Base-by-base conservation (phyloP, 2,329 filamentous ascomycete species). In the Fusarium neocosmosporiellum region DNA sequence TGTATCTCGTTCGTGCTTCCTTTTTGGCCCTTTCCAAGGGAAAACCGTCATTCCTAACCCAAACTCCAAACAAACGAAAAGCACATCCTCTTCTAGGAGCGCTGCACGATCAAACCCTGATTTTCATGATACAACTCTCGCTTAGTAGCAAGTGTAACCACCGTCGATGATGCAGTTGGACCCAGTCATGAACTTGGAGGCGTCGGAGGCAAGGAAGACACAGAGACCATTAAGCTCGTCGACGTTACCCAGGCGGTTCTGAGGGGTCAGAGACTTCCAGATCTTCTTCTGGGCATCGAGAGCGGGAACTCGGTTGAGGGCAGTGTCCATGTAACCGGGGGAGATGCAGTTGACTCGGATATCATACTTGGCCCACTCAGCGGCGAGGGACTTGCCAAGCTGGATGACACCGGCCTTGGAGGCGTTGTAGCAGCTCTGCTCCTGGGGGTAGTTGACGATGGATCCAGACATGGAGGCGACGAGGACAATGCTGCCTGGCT, bases 261-360 rank as follows among this genome's bases (percentile, higher is more conserved):
- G 92, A 11, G 93, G 93, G 9, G 93, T 95, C 70, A 93, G 81
- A 39, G 88, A 89, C 77, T 89, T 90, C 93, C 93, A 95, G 82
- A 94, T 93, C 84, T 91, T 92, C 90, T 94, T 94, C 87, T 94
- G 92, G 55, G 91, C 92, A 72, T 95, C 92, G 22, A 95, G 90
- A 41, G 91, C 91, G 24, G 92, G 92, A 9, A 94, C 92, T 68
- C 91, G 91, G 88, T 94, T 95, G 71, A 94, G 86, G 7, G 91
- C 92, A 7, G 93, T 96, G 85, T 95, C 93, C 91, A 96, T 95
- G 86, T 96, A 96, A 33, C 93, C 93, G 22, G 94, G 93, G 8
- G 91, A 94, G 83, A 96, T 94, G 82, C 90, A 92, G 88, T 96
- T 96, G 78, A 95, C 93, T 39, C 93, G 91, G 79, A 96, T 94